Base-by-base conservation (phyloP, 305 asterid species). In the Coffea humblotiana region DNA sequence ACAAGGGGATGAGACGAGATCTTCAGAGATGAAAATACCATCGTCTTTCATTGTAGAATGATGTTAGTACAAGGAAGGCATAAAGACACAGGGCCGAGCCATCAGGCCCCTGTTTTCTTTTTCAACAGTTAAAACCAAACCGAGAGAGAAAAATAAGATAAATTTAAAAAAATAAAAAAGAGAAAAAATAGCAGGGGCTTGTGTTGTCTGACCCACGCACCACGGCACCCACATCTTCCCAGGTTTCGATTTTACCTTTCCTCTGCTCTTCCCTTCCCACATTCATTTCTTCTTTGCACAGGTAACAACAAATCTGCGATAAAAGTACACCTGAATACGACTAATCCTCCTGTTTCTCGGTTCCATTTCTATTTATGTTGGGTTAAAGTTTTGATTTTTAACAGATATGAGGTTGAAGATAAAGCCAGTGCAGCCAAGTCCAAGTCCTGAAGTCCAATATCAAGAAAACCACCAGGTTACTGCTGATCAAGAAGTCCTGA, bases 401-500 rank as follows among this genome's bases (percentile, higher is more conserved):
- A 25, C 32, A 66, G 77, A 6, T 40, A 81, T 81, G 84, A 76
- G 78, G 76, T 60, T 85, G 86, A 85, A 85, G 79, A 85, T 85
- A 45, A 79, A 80, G 82, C 84, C 75, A 51, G 87, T 81, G 63
- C 82, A 80, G 60, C 84, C 74, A 66, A 76, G 79, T 9, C 84
- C 74, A 66, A 76, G 77, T 21, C 75, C 81, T 64, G 81, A 80
- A 54, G 68, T 56, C 81, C 94, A 81, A 72, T 86, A 87, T 86
- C 94, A 85, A 72, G 94, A 89, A 77, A 86, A 64, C 76, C 85
- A 77, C 43, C 45, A 10, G 27, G 47, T 48, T 23, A 32, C 51
- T 79, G 65, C 51, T 71, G 83, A 83, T 61, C 91, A 85, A 4
- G 89, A 88, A 19, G 75, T 12, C 75, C 82, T 81, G 86, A 87